Evolutionary conservation across 2,329 filamentous ascomycete species (phyloP).

Genomic region (Penicillium concentricum): DNA sequence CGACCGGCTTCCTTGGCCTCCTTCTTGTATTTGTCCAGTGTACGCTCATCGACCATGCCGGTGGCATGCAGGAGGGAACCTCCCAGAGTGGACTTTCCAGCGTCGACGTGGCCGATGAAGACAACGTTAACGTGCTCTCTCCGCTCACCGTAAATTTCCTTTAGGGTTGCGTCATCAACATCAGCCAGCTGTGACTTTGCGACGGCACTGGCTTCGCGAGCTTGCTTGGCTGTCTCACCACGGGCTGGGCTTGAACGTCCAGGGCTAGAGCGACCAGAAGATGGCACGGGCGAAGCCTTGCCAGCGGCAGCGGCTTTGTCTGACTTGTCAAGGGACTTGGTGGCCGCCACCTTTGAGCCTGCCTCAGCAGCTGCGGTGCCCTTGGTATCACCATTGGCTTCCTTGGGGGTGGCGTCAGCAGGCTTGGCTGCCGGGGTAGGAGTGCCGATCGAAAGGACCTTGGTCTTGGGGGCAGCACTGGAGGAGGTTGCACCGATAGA

Average conservation of each 20-base stretch:
- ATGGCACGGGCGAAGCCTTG: slow-evolving; percentile 75
- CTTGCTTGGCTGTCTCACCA: slow-evolving; percentile 56
- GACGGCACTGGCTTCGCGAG: slow-evolving; percentile 76
- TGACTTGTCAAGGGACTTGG: slow-evolving; percentile 89
- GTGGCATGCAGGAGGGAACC: slow-evolving; percentile 90
- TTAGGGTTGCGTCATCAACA: slow-evolving; percentile 79
- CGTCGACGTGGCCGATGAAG: slow-evolving; percentile 97
- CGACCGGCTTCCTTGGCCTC: slow-evolving; percentile 95
- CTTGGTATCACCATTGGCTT: slow-evolving; percentile 40
- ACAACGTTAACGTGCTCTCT: slow-evolving; percentile 84
- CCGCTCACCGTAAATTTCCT: slow-evolving; percentile 90
- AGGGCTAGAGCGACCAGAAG: slow-evolving; percentile 81
- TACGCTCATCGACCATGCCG: slow-evolving; percentile 99
- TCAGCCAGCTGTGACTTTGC: slow-evolving; percentile 77
- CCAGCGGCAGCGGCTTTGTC: slow-evolving; percentile 65
- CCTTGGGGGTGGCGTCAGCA: slow-evolving; percentile 52
- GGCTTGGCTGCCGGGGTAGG: slow-evolving; percentile 41
- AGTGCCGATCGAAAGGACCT: slow-evolving; percentile 74
- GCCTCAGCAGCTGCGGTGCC: slow-evolving; percentile 59
- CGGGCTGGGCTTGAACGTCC: slow-evolving; percentile 70
- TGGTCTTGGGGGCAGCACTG: slow-evolving; percentile 57
- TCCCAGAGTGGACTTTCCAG: slow-evolving; percentile 93
- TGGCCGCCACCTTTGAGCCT: slow-evolving; percentile 75
- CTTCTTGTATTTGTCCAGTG: slow-evolving; percentile 95
- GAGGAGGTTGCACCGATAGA: slow-evolving; percentile 55